Evolutionary conservation across 352 stramenopile genomes (phyloP).

Genomic region (Bremia lactucae): DNA sequence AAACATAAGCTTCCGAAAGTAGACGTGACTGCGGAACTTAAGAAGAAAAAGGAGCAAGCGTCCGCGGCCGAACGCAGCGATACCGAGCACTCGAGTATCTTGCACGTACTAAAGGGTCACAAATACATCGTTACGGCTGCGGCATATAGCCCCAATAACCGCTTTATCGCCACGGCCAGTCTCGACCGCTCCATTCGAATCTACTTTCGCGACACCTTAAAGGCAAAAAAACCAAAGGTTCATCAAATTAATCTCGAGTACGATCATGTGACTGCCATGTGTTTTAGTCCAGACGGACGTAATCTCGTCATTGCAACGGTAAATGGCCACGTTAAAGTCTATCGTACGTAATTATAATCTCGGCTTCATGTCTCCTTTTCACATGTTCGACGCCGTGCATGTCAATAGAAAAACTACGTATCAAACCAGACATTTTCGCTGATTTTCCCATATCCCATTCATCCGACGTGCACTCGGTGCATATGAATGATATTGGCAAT

Average conservation of each 20-base stretch:
- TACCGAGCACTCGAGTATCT: conserved; percentile 28
- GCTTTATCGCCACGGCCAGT: conserved; percentile 66
- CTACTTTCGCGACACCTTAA: conserved; percentile 52
- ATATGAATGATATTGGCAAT: conserved; percentile 76
- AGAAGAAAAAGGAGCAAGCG: conserved; percentile 31
- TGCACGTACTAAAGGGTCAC: conserved; percentile 55
- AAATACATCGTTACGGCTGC: conserved; percentile 57
- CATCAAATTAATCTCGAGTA: conserved; percentile 72
- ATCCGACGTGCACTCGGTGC: conserved; percentile 64
- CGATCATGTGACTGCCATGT: conserved; percentile 63
- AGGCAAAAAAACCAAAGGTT: conserved; percentile 45
- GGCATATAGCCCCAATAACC: conserved; percentile 65
- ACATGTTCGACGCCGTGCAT: background rate
- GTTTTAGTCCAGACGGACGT: conserved; percentile 65
- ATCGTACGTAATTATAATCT: conserved; percentile 29
- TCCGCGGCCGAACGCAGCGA: conserved; percentile 2
- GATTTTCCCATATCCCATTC: conserved; percentile 61
- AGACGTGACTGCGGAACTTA: conserved; percentile 61
- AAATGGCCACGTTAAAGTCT: conserved; percentile 59
- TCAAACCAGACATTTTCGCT: conserved; percentile 54
- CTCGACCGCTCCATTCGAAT: conserved; percentile 66
- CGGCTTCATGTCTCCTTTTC: background rate
- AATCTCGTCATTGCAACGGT: conserved; percentile 60
- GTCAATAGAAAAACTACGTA: conserved; percentile 59
- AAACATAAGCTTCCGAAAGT: conserved; percentile 59